Evolutionary conservation across 2,329 filamentous ascomycete species (phyloP).

Genomic region (Fonsecaea nubica): DNA sequence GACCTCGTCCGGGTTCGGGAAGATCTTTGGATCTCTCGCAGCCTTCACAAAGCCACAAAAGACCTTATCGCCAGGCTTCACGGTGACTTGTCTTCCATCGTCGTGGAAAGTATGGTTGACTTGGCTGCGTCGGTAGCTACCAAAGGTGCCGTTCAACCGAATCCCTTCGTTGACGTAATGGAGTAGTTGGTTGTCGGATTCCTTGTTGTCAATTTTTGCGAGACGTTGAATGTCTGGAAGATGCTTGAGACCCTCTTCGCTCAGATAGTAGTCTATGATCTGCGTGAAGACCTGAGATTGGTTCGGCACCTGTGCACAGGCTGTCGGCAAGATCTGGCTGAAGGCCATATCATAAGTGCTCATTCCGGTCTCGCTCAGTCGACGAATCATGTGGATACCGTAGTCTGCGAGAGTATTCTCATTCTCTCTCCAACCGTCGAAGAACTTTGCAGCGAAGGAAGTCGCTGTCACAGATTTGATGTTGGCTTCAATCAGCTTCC

Average conservation of each 20-base stretch:
- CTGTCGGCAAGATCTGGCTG: conserved; percentile 72
- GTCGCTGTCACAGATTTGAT: conserved; percentile 66
- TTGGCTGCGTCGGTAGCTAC: conserved; percentile 64
- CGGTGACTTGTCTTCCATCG: conserved; percentile 54
- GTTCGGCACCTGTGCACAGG: conserved; percentile 71
- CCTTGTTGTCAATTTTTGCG: conserved; percentile 61
- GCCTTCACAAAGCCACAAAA: conserved; percentile 68
- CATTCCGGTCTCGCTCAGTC: conserved; percentile 68
- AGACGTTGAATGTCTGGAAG: conserved; percentile 67
- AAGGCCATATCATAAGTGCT: conserved; percentile 71
- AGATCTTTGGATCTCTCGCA: conserved; percentile 63
- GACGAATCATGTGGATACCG: conserved; percentile 69
- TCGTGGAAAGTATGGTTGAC: conserved; percentile 57
- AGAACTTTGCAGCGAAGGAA: conserved; percentile 62
- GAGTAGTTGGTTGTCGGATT: conserved; percentile 68
- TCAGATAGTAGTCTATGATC: conserved; percentile 75
- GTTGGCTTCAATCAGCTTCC: conserved; percentile 66
- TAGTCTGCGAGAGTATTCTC: conserved; percentile 66
- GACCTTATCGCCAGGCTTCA: conserved; percentile 65
- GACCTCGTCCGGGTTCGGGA: conserved; percentile 67
- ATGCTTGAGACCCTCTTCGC: conserved; percentile 61
- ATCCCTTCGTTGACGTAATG: conserved; percentile 76
- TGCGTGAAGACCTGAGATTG: conserved; percentile 76
- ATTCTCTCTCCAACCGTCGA: conserved; percentile 57
- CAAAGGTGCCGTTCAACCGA: conserved; percentile 69